Conservation (phyloP, 139 green algal species). For the Coelastrella sp. region DNA sequence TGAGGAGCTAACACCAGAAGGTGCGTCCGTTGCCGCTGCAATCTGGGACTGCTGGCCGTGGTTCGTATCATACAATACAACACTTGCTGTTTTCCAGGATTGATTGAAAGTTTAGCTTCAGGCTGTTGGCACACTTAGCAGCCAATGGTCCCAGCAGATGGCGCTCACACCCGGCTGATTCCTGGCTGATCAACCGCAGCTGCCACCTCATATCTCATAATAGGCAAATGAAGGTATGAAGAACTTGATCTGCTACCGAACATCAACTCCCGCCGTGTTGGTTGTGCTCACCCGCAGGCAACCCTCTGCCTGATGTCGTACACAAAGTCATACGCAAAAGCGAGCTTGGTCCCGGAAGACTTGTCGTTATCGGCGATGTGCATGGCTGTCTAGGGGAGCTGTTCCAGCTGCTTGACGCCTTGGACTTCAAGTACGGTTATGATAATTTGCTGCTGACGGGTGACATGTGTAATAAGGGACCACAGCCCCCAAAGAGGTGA, state of each 20-base stretch:
- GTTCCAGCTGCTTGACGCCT: not conserved
- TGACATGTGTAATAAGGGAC: slow-evolving; percentile 75
- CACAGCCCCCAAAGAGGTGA: slow-evolving; percentile 16
- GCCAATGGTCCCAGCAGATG: no score
- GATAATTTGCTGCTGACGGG: slow-evolving; percentile 71
- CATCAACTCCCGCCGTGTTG: not conserved
- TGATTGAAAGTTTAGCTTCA: no score
- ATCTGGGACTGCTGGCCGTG: not conserved
- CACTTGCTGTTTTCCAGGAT: no score
- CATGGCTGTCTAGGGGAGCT: slow-evolving; percentile 19
- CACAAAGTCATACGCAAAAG: not conserved
- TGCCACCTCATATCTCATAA: no score
- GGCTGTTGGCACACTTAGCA: no score
- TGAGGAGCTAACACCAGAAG: not conserved
- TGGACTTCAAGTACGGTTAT: not conserved
- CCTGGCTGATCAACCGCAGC: no score
- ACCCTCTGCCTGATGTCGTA: slow-evolving; percentile 7
- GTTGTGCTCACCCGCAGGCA: slow-evolving; percentile 13
- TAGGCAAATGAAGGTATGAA: no score
- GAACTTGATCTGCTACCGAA: no score
- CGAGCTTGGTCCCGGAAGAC: not conserved
- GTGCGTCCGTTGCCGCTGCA: not conserved
- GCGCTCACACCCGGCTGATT: no score
- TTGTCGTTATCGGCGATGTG: slow-evolving; percentile 10
- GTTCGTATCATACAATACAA: not conserved